Evolutionary conservation across 306 rosid species (phyloP).

Genomic region (Prunus mira): DNA sequence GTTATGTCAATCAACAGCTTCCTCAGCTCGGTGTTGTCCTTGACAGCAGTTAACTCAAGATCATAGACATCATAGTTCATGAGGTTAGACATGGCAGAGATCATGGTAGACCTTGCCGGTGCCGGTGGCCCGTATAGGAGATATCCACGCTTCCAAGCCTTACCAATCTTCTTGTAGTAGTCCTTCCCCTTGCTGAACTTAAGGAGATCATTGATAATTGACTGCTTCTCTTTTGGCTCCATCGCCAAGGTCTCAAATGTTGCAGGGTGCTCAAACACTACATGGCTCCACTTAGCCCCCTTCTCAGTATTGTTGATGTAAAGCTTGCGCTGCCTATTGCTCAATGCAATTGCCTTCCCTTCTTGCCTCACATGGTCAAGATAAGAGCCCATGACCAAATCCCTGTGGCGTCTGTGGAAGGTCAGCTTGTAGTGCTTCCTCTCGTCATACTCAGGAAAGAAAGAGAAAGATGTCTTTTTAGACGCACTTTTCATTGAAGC

Average conservation of each 20-base stretch:
- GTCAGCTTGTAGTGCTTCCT: slow-evolving; percentile 33
- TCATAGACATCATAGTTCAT: slow-evolving; percentile 67
- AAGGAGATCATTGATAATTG: slow-evolving; percentile 40
- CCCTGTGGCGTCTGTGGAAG: slow-evolving; percentile 34
- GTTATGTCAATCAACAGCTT: slow-evolving; percentile 44
- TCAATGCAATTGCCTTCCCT: slow-evolving; percentile 19
- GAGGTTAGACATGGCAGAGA: slow-evolving; percentile 62
- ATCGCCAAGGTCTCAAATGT: slow-evolving; percentile 45
- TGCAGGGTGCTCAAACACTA: slow-evolving; percentile 59
- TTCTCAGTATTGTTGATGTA: slow-evolving; percentile 41
- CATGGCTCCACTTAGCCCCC: slow-evolving; percentile 42
- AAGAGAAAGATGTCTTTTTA: neutral
- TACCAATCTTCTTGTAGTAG: slow-evolving; percentile 55
- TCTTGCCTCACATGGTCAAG: slow-evolving; percentile 38
- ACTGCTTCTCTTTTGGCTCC: slow-evolving; percentile 46
- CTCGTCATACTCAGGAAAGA: slow-evolving; percentile 22
- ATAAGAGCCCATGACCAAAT: slow-evolving; percentile 25
- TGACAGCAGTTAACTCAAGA: slow-evolving; percentile 49
- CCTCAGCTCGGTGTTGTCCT: slow-evolving; percentile 50
- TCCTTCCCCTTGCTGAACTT: slow-evolving; percentile 47
- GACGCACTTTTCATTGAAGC: neutral
- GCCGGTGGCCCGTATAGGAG: slow-evolving; percentile 62
- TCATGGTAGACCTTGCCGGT: slow-evolving; percentile 64
- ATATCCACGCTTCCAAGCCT: slow-evolving; percentile 70
- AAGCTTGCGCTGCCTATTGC: slow-evolving; percentile 42